Conservation (phyloP, 306 rosid genomes). For the Betula pendula region DNA sequence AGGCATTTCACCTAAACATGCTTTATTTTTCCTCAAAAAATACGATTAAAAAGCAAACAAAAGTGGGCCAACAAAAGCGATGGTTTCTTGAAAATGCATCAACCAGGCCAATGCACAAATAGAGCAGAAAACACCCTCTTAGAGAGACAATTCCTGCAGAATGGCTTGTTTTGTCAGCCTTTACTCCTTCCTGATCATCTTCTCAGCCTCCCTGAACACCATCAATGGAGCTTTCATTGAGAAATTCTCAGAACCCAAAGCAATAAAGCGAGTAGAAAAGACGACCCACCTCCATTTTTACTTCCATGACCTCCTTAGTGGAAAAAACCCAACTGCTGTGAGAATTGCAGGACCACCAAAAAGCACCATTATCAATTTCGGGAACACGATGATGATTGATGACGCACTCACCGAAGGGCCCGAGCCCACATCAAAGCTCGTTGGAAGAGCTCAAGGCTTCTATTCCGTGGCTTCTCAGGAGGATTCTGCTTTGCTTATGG, state of each 20-base stretch:
- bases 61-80: not conserved
- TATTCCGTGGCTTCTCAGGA: slow-evolving; percentile 31
- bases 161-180: slow-evolving; percentile 17
- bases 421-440: slow-evolving; percentile 18
- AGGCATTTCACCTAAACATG: not conserved
- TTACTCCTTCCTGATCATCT: not conserved
- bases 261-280: not conserved
- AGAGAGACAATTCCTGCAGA: too few relatives aligned
- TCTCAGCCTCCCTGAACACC: not conserved
- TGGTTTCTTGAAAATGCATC: slow-evolving; percentile 19
- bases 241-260: not conserved
- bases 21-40: not conserved
- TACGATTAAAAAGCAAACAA: too few relatives aligned
- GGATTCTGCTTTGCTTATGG: slow-evolving; percentile 31
- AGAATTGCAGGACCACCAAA: slow-evolving; percentile 2
- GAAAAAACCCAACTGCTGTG: slow-evolving; percentile 21
- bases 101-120: not conserved
- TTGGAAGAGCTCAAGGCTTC: slow-evolving; percentile 39
- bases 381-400: slow-evolving; percentile 22
- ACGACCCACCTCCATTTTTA: slow-evolving; percentile 28
- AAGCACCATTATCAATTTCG: not conserved
- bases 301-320: slow-evolving; percentile 33
- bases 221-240: slow-evolving; percentile 16
- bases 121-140: not conserved
- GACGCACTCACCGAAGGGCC: slow-evolving; percentile 27